Conservation (phyloP, 345 rosid species). For the Crucihimalaya himalaica region DNA sequence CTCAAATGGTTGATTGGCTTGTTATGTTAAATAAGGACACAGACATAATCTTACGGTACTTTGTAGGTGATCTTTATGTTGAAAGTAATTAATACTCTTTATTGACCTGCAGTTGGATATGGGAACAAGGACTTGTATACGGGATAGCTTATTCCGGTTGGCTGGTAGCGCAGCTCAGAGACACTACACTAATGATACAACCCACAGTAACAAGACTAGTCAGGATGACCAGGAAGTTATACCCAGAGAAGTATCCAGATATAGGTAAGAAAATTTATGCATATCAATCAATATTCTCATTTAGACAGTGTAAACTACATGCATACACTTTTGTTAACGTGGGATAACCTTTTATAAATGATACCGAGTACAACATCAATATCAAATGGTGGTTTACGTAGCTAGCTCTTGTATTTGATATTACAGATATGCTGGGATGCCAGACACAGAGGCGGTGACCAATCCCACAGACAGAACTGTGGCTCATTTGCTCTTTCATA, state of each 20-base stretch:
- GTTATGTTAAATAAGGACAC: conserved; percentile 14
- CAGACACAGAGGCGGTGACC: conserved; percentile 78
- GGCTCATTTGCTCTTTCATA: conserved; percentile 87
- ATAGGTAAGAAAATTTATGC: conserved; percentile 53
- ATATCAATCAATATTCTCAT: neutral
- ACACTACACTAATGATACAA: conserved; percentile 57
- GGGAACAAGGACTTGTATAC: conserved; percentile 68
- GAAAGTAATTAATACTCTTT: conserved; percentile 27
- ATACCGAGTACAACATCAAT: neutral
- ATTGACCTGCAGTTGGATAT: conserved; percentile 63
- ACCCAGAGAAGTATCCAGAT: conserved; percentile 45
- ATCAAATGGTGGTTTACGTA: conserved; percentile 11
- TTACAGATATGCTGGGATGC: conserved; percentile 52
- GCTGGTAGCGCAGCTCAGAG: conserved; percentile 87
- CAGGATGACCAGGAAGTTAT: conserved; percentile 53
- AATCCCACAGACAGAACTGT: conserved; percentile 85
- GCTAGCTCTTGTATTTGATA: conserved; percentile 27
- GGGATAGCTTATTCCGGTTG: conserved; percentile 96
- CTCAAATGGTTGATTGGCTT: conserved; percentile 26
- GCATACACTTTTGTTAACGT: conserved; percentile 6
- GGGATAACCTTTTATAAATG: neutral
- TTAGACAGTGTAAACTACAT: conserved; percentile 6
- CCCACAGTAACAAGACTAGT: conserved; percentile 54
- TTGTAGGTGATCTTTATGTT: conserved; percentile 18
- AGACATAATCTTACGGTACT: conserved; percentile 25